Percentiles rank a stretch among this genome's conserved stretches.
Evolutionary conservation across 805 yeast genomes (phyloP).

Genomic region (Wickerhamiella alocasiicola): DNA sequence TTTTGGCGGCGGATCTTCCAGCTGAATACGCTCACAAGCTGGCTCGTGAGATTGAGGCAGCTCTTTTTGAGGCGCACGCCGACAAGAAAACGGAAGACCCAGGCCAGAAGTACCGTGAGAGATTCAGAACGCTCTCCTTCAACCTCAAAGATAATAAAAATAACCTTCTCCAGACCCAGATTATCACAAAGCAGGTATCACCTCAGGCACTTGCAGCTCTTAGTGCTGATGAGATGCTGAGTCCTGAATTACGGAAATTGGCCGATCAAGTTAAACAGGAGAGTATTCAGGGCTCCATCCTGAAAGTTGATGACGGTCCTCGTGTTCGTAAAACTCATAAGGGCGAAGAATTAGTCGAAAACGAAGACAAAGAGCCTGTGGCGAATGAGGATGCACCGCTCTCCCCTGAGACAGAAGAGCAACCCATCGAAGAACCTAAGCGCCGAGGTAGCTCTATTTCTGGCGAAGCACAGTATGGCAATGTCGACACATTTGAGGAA

Average conservation of each 20-base stretch:
- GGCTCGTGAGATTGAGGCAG: conserved; percentile 41
- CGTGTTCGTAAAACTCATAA: conserved; percentile 70
- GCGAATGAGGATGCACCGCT: neutral
- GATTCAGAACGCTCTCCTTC: conserved; percentile 53
- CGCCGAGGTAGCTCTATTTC: neutral
- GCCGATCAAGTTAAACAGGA: conserved; percentile 63
- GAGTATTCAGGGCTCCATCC: conserved; percentile 53
- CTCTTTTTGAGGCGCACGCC: conserved; percentile 33
- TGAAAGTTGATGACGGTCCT: conserved; percentile 48
- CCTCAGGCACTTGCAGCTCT: conserved; percentile 49
- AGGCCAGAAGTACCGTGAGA: conserved; percentile 45
- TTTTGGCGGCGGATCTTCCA: conserved; percentile 18
- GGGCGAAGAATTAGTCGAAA: conserved; percentile 68
- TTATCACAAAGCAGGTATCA: conserved; percentile 41
- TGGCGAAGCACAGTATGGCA: conserved; percentile 6
- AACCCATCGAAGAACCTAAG: neutral
- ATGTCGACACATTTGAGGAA: neutral
- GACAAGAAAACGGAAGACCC: conserved; percentile 25
- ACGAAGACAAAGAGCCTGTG: conserved; percentile 15
- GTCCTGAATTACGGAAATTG: conserved; percentile 57
- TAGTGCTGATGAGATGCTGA: conserved; percentile 62
- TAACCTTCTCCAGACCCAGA: conserved; percentile 41
- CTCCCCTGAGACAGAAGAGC: neutral
- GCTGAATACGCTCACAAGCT: conserved; percentile 31
- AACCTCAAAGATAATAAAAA: conserved; percentile 49